Evolutionary conservation across 78 protist species (phyloP), one percentile per base, ranked within the genome.

Genomic region (Dictyostelium intermedium): DNA sequence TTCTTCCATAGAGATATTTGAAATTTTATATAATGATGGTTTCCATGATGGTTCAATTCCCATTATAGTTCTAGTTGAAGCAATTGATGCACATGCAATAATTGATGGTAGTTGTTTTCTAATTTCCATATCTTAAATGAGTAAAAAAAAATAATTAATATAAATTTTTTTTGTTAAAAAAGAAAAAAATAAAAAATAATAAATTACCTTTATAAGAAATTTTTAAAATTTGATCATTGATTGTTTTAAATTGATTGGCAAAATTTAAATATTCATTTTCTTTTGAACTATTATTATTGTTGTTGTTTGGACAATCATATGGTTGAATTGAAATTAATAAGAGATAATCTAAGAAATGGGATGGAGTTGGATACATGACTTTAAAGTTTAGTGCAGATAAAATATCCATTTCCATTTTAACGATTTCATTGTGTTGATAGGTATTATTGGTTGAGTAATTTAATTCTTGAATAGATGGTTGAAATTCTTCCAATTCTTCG

Each of bases 71-170:
- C 86, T 50, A n/a, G 86, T 35, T 2, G 50, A 5, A 1, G 86
- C 86, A 82, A 82, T 82, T 27, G 69, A 50, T 5, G 86, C 86
- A 82, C 66, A 82, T 4, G 86, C 86, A 7, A 60, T 8, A 16
- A 23, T 6, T 18, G 86, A 82, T 9, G 30, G 63, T 18, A 56
- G 35, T 35, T 56, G 30, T 56, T 34, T 23, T 56, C n/a, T 70
- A 50, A 20, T 11, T 18, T 6, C 1, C 2, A 47, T 9, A 56
- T 53, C 30, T 30, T 78, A 25, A 50, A 14, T 14, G 14, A 14
- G 16, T 7, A 34, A 25, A 72, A 30, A 30, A 72, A 72, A 27
- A 39, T 41, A 39, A 41, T 25, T 39, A 39, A 41, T 76, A 27
- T 39, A 41, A 72, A 30, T 34, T 32, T 74, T 34, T 74, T 74